Base-by-base conservation (phyloP, 495 filamentous ascomycete genomes). In the Tetracladium marchalianum region DNA sequence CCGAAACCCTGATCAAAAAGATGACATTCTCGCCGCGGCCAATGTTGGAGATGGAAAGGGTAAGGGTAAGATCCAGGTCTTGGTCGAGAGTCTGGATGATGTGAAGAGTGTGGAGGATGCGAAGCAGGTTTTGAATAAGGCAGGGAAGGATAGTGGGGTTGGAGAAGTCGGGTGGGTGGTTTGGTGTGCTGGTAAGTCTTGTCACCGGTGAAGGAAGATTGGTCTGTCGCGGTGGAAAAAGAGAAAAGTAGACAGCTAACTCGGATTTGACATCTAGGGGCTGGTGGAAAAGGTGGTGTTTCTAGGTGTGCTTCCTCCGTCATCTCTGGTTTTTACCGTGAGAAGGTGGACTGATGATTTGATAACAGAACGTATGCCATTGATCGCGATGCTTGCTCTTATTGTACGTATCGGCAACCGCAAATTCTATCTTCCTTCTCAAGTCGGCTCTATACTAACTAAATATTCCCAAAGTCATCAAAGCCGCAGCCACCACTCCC, bases 231-330 rank as follows among this genome's bases (percentile, higher is more conserved):
- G 1, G 5, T 40, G 5, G 5, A n/a, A 31, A 27, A 42, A 5
- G 16, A 42, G 12, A 27, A 31, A 27, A 11, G 40, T n/a, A 16
- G 19, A 5, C 5, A 27, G 33, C 36, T 44, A 11, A 40, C 31
- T 18, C 5, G 11, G 4, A 38, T 32, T 11, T 49, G 11, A 4
- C 19, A 27, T 34, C 22, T 37, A 78, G 78, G 80, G 18, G 85
- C 85, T 17, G 86, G 83, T 32, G 85, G 86, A 7, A 86, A 86
- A 64, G 85, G 85, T 33, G 82, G 77, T 4, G 62, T 79, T 27
- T 27, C 22, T 27, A 27, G 22, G 22, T 27, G 7, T 7, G 7
- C 7, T 27, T 27, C 22, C 22, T 27, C 22, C 22, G 7, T 27
- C 7, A 3, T 27, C 3, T 27, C 22, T 7, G 22, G 7, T 27